Percentiles rank a stretch among this genome's conserved stretches.
phyloP scores from a whole-genome alignment of 192 early-diverging fungal species.

The Rhizophagus clarus region DNA sequence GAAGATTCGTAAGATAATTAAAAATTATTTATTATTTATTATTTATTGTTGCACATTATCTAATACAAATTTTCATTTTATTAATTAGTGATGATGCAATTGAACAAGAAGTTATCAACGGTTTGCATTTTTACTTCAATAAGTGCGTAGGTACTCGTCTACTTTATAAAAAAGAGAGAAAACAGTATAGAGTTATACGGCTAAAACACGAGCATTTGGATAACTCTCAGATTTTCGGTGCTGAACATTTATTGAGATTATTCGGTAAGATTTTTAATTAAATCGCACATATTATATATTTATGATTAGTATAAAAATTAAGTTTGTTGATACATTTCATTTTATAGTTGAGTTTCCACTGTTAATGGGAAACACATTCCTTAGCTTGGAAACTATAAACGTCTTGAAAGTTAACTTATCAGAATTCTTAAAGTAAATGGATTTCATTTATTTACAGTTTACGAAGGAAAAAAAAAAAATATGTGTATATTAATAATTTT shows the following conservation, averaged over 20 bases:
- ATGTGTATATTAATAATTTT: background rate
- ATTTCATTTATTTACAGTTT: background rate
- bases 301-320: background rate
- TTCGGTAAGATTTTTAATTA: constrained; percentile 69
- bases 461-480: background rate
- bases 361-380: background rate
- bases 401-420: background rate
- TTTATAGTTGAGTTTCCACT: background rate
- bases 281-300: background rate
- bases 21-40: background rate
- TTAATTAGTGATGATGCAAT: constrained; percentile 62
- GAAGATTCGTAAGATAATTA: background rate
- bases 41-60: no score
- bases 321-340: background rate
- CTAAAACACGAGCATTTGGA: constrained; percentile 72
- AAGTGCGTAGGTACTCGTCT: constrained; percentile 89
- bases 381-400: background rate
- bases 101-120: constrained; percentile 84
- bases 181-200: constrained; percentile 86
- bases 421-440: background rate
- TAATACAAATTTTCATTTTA: background rate
- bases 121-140: constrained; percentile 91
- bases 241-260: constrained; percentile 91
- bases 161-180: constrained; percentile 93
- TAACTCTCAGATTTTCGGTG: constrained; percentile 91